phyloP scores from a whole-genome alignment of 1,284 basidiomycete genomes.

The Sporisorium reilianum region DNA sequence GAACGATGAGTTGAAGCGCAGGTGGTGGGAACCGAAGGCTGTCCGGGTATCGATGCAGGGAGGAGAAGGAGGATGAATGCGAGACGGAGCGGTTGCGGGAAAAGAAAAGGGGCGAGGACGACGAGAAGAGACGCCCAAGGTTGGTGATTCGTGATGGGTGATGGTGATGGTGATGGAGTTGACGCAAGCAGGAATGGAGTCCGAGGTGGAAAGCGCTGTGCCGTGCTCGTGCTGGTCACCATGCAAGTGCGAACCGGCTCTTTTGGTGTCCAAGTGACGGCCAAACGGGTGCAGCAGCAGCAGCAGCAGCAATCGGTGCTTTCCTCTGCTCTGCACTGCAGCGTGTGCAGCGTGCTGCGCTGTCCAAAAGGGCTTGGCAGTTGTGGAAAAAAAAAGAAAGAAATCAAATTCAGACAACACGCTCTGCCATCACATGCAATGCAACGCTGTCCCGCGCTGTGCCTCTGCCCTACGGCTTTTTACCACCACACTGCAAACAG shows the following conservation, averaged over 20 bases:
- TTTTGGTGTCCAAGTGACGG: background rate
- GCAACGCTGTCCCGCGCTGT: too few species aligned
- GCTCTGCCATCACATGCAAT: background rate
- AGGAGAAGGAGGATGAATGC: background rate
- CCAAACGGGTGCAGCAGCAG: background rate
- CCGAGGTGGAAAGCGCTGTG: background rate
- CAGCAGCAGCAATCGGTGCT: too few species aligned
- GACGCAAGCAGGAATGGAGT: background rate
- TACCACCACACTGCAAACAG: background rate
- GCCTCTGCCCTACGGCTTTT: too few species aligned
- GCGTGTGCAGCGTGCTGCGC: background rate
- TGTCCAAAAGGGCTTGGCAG: too few species aligned
- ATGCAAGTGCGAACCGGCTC: background rate
- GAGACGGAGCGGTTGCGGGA: background rate
- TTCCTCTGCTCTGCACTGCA: too few species aligned
- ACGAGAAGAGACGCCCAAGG: background rate
- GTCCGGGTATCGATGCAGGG: conserved; percentile 14
- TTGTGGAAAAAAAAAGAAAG: too few species aligned
- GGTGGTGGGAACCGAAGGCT: conserved; percentile 3
- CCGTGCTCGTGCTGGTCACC: background rate
- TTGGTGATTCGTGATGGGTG: background rate
- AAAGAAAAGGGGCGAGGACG: too few species aligned
- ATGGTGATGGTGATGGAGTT: background rate
- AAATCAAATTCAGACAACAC: background rate
- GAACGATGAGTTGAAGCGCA: background rate